Percentiles rank a stretch among this genome's conserved stretches.
phyloP scores from a whole-genome alignment of 192 early-diverging fungal genomes.

The Backusella liffmaniae region DNA sequence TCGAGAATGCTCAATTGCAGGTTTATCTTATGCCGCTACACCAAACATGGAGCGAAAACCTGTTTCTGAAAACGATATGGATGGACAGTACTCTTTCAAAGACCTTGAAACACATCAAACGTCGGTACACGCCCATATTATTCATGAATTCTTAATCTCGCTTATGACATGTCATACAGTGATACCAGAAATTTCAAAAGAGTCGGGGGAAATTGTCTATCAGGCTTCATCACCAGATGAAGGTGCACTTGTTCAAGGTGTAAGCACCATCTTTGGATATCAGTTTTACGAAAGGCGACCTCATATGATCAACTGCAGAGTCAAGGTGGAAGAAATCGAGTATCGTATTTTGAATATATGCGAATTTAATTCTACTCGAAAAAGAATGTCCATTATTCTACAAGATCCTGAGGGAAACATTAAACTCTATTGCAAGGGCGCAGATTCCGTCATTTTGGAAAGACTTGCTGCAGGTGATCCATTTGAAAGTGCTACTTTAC shows the following conservation, averaged over 20 bases:
- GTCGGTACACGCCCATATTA: constrained; percentile 49
- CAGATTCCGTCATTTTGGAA: constrained; percentile 93
- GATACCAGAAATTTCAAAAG: constrained; percentile 75
- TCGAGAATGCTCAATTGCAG: constrained; percentile 88
- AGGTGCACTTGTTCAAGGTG: constrained; percentile 78
- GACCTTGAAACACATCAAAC: constrained; percentile 56
- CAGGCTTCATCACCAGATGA: constrained; percentile 96
- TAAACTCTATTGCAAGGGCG: constrained; percentile 92
- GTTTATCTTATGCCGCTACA: constrained; percentile 84
- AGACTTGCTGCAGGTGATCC: constrained; percentile 69
- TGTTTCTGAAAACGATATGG: constrained; percentile 57
- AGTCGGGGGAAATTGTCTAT: constrained; percentile 72
- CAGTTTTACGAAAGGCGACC: constrained; percentile 64
- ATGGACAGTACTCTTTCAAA: constrained; percentile 61
- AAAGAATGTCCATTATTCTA: constrained; percentile 91
- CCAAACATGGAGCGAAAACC: constrained; percentile 86
- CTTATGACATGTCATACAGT: constrained; percentile 94
- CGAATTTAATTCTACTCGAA: constrained; percentile 95
- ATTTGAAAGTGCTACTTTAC: constrained; percentile 63
- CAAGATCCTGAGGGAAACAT: constrained; percentile 79
- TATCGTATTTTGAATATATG: constrained; percentile 90
- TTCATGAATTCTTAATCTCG: constrained; percentile 89
- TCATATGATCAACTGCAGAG: constrained; percentile 48
- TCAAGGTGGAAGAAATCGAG: constrained; percentile 51
- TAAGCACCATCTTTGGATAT: constrained; percentile 51